Evolutionary conservation across 257 asterid genomes (phyloP).

Genomic region (Perilla frutescens): DNA sequence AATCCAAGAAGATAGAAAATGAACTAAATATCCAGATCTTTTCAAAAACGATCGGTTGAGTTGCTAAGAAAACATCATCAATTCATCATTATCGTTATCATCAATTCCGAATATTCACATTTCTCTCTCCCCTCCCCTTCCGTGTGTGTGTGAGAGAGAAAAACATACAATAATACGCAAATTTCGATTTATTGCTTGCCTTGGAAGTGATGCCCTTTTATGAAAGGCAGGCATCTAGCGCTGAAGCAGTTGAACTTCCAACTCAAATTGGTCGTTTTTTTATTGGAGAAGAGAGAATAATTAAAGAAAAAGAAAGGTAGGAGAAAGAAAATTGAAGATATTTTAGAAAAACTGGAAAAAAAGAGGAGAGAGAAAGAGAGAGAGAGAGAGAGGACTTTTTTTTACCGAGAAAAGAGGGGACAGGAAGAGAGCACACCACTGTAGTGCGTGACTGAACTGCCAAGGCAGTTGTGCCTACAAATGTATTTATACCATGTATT

Average conservation of each 20-base stretch:
- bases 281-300: slow-evolving; percentile 11
- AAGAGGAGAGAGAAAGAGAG: neutral
- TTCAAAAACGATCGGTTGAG: slow-evolving; percentile 36
- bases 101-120: slow-evolving; percentile 34
- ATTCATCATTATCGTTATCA: slow-evolving; percentile 45
- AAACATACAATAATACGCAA: neutral
- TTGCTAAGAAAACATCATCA: slow-evolving; percentile 42
- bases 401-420: slow-evolving; percentile 39
- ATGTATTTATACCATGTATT: slow-evolving; percentile 20
- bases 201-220: slow-evolving; percentile 69
- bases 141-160: slow-evolving; percentile 20
- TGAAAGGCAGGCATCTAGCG: slow-evolving; percentile 49
- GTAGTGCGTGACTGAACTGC: slow-evolving; percentile 42
- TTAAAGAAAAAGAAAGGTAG: neutral
- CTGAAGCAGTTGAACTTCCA: slow-evolving; percentile 46
- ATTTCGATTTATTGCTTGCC: slow-evolving; percentile 53
- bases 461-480: slow-evolving; percentile 21
- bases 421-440: slow-evolving; percentile 40
- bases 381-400: neutral
- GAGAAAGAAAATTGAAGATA: neutral
- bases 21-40: slow-evolving; percentile 38
- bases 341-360: slow-evolving; percentile 4
- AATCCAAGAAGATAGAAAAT: slow-evolving; percentile 19
- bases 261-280: slow-evolving; percentile 31
- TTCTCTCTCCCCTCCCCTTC: neutral